A percentile compares a stretch with the other conserved stretches of the same genome.
These are phyloP conservation scores for Basidiobolus meristosporus DNA, from an alignment of 371 early-diverging fungal species.

Conservation along the genomic window DNA sequence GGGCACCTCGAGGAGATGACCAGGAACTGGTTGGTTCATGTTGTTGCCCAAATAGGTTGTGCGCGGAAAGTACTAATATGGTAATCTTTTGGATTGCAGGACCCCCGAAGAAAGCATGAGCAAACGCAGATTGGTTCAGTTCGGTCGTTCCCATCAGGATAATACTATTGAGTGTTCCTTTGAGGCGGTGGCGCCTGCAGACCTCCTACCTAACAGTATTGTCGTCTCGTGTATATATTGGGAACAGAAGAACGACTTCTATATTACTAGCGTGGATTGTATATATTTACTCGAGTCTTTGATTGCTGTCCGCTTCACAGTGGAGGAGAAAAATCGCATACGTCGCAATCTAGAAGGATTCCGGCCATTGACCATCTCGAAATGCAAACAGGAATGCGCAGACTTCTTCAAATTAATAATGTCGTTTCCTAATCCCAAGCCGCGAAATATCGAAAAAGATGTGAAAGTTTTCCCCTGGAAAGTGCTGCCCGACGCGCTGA, in stretches of 20 bases:
- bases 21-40: too few relatives aligned
- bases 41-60: too few relatives aligned
- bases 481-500: slow-evolving; percentile 36
- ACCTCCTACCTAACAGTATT: slow-evolving; percentile 31
- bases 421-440: slow-evolving; percentile 66
- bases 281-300: slow-evolving; percentile 56
- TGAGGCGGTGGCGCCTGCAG: slow-evolving; percentile 24
- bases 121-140: slow-evolving; percentile 52
- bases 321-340: slow-evolving; percentile 72
- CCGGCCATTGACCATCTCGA: slow-evolving; percentile 57
- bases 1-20: too few relatives aligned
- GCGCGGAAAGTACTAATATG: too few relatives aligned
- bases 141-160: slow-evolving; percentile 35
- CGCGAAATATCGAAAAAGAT: too few relatives aligned
- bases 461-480: slow-evolving; percentile 69
- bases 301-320: slow-evolving; percentile 52
- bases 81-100: too few relatives aligned
- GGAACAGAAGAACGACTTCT: slow-evolving; percentile 50
- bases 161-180: slow-evolving; percentile 41
- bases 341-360: slow-evolving; percentile 68
- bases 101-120: slow-evolving; percentile 34
- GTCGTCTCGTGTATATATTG: slow-evolving; percentile 71
- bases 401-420: slow-evolving; percentile 66
- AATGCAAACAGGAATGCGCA: slow-evolving; percentile 46
- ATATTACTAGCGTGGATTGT: slow-evolving; percentile 58